Base-by-base conservation (phyloP, 2,329 filamentous ascomycete species). In the Talaromyces verruculosus region DNA sequence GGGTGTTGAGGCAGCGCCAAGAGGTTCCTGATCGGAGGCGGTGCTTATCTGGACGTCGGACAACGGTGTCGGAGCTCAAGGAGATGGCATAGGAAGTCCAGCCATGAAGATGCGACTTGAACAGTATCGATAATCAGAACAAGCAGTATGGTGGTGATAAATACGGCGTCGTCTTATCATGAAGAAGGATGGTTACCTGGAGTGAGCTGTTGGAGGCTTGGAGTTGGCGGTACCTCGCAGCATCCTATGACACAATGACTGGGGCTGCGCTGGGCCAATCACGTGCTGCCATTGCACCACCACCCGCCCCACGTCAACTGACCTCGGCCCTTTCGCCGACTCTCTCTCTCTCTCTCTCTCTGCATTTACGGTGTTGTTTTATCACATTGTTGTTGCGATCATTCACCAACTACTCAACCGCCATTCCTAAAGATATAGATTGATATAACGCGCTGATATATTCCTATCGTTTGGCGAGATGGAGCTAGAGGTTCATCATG, bases 241-340 rank as follows among this genome's bases (percentile, higher is more conserved):
- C 17, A 8, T 22, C 53, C 51, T 57, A 57, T 57, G 53, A 57
- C 53, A 35, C 35, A 57, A 57, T 57, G 53, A 22, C 33, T 57
- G 53, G 51, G 51, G 51, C 5, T 13, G n/a, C 8, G 2, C 8
- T 35, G 51, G 30, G 53, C 53, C 53, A 57, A 57, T 57, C 33
- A 25, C n/a, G 10, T 10, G 33, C n/a, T 30, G 10, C 5, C n/a
- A 25, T 15, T 37, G 11, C n/a, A 37, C 33, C 33, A 37, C 30
- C 22, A 15, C 6, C 33, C 19, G 51, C 30, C 51, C 51, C 51
- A 57, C 49, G 30, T 19, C 51, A 35, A 55, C 15, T 55, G 51
- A 35, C 30, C 51, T 37, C 51, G 30, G 30, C 51, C 51, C 25
- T 33, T n/a, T 19, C 17, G 10, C 51, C 51, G 51, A 37, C 51